These are phyloP conservation scores for Diutina scorzettiae DNA, from an alignment of 1,139 yeast species.

Conservation along the genomic window DNA sequence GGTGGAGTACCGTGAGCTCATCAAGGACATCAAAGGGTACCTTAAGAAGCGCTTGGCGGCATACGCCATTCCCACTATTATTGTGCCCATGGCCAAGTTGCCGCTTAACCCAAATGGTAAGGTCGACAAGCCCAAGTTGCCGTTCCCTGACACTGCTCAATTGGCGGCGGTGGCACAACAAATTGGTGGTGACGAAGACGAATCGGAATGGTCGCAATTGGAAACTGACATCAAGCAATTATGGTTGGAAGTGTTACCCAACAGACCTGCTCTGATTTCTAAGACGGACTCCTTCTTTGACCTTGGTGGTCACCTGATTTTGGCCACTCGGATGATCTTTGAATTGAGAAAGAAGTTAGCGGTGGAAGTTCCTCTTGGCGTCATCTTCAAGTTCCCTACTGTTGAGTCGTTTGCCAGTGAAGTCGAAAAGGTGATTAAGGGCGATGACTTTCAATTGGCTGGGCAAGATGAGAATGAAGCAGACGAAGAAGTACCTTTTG, in stretches of 20 bases:
- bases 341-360: constrained; percentile 69
- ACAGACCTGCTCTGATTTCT: constrained; percentile 63
- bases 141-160: constrained; percentile 88
- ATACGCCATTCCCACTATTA: constrained; percentile 86
- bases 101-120: constrained; percentile 98
- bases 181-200: constrained; percentile 26
- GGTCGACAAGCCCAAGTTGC: constrained; percentile 93
- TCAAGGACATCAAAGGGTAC: constrained; percentile 69
- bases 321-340: constrained; percentile 95
- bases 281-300: constrained; percentile 90
- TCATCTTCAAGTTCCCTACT: constrained; percentile 82
- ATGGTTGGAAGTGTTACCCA: constrained; percentile 82
- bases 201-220: constrained; percentile 40
- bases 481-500: constrained; percentile 20
- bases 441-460: constrained; percentile 33
- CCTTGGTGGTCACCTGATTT: constrained; percentile 92
- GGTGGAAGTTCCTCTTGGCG: constrained; percentile 79
- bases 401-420: constrained; percentile 67
- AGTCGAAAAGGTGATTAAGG: constrained; percentile 43
- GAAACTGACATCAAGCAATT: constrained; percentile 65
- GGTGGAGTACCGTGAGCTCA: constrained; percentile 61
- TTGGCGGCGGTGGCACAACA: constrained; percentile 52
- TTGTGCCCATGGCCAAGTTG: constrained; percentile 74
- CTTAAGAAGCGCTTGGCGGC: constrained; percentile 83
- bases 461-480: constrained; percentile 18